Base-by-base conservation (phyloP, 1,139 yeast species). In the Diutina mesorugosa region DNA sequence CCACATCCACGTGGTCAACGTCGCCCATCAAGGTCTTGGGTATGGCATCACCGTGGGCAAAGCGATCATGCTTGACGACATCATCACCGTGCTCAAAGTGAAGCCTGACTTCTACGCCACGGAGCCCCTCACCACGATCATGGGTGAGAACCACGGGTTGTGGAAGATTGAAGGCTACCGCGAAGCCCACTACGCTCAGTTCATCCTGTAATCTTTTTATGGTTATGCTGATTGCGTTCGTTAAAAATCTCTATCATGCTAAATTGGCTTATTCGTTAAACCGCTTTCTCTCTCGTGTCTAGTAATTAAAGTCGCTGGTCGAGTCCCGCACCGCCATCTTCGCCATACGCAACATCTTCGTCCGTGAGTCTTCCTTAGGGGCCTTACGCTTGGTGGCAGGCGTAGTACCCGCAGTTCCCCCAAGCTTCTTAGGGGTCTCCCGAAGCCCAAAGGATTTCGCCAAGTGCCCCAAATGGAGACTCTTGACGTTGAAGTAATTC, bases 381-480 rank as follows among this genome's bases (percentile, higher is more conserved):
- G 18, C 50, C 58, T 58, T 62, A 60, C 57, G 67, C 62, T 58
- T 63, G 66, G 3, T 61, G 60, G 16, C 62, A 62, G 14, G 64
- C 64, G 14, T 61, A 58, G 3, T 30, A 4, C 68, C 72, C 32
- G 65, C 64, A 32, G 59, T 62, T 9, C 60, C 56, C 6, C 87
- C 87, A 66, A 87, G 74, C 60, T 80, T 81, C 72, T 90, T 90
- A 18, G 99, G 99, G 3, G 96, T 86, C 64, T 93, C 98, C 71
- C 99, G 83, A 57, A 93, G 74, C 1, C 95, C 99, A 70, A 95
- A 95, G 62, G 95, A 80, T 69, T 93, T 93, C 26, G 98, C 98
- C 64, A 95, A 74, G 73, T 93, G 99, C 29, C 99, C 99, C 63
- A 95, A 74, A 76, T 93, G 99, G 59, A 95, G 73, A 48, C 78